phyloP scores from a whole-genome alignment of 768 basidiomycete species.

The Lyophyllum shimeji region DNA sequence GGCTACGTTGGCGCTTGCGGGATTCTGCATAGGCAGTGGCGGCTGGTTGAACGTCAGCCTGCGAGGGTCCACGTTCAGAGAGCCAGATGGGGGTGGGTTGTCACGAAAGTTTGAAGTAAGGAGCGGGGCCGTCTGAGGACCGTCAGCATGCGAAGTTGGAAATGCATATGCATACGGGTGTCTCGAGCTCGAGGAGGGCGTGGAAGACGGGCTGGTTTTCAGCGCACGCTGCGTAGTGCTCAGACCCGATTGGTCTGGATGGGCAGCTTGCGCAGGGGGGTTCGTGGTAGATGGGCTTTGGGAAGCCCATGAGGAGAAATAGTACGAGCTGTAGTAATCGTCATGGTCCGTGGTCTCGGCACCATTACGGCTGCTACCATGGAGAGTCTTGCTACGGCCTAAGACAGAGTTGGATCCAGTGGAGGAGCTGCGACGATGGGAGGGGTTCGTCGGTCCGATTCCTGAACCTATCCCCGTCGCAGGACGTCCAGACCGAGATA shows the following conservation, averaged over 20 bases:
- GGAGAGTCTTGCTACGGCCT: neutral
- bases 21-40: constrained; percentile 14
- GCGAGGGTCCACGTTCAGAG: constrained; percentile 20
- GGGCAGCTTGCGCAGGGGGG: constrained; percentile 9
- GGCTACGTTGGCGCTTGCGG: constrained; percentile 6
- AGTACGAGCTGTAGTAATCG: constrained; percentile 54
- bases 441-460: neutral
- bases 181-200: constrained; percentile 17
- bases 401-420: constrained; percentile 14
- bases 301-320: constrained; percentile 21
- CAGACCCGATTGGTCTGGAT: constrained; percentile 8
- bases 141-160: constrained; percentile 19
- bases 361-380: constrained; percentile 1
- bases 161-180: constrained; percentile 23
- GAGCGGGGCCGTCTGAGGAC: constrained; percentile 15
- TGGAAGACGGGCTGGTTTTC: constrained; percentile 14
- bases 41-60: constrained; percentile 28
- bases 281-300: neutral
- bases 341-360: constrained; percentile 29
- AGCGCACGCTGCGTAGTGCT: neutral
- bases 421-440: constrained; percentile 17
- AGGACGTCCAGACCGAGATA: constrained; percentile 3
- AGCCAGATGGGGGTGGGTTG: neutral
- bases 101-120: constrained; percentile 16
- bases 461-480: neutral